Evolutionary conservation across 768 basidiomycete genomes (phyloP), one percentile per base, ranked within the genome.

Genomic region (Termitomyces eurrhizus): DNA sequence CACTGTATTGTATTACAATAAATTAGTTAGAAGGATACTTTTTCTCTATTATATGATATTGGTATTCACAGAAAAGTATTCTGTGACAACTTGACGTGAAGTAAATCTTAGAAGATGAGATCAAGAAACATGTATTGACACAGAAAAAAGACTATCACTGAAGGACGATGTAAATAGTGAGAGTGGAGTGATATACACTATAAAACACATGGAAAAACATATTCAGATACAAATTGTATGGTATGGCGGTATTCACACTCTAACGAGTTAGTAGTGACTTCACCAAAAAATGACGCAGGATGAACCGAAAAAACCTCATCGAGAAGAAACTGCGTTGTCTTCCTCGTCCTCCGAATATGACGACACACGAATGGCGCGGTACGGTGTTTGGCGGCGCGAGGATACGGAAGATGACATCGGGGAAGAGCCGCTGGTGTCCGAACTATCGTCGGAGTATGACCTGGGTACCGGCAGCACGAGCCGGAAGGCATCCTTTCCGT

Each of bases 401-500:
- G 66, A 48, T 18, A 62, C 24, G 50, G 68, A 63, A 57, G 58
- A 48, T 26, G 59, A 53, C 60, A 60, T 65, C 21, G 67, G 62
- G n/a, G 72, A 70, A 12, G 70, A 71, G 18, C 66, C 68, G 52
- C 66, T 69, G 36, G 62, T 66, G 42, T 74, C 73, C 0, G 74
- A 75, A 41, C 68, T 63, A 58, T 74, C 71, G 56, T 74, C 77
- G 14, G 76, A 75, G 50, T 73, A 69, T 4, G 73, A 52, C 6
- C 69, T 75, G 12, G 85, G 81, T 6, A 91, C 73, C 35, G 82
- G 75, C 49, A 92, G 84, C 24, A 92, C 84, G 52, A 95, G 84
- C 42, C 93, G 81, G 68, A 92, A 97, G 0, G 95, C 95, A 70
- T 98, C 95, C 74, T 98, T 98, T 50, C 93, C 93, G 70, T 97